phyloP scores from a whole-genome alignment of 78 protist genomes.

The Cavenderia fasciculata region DNA sequence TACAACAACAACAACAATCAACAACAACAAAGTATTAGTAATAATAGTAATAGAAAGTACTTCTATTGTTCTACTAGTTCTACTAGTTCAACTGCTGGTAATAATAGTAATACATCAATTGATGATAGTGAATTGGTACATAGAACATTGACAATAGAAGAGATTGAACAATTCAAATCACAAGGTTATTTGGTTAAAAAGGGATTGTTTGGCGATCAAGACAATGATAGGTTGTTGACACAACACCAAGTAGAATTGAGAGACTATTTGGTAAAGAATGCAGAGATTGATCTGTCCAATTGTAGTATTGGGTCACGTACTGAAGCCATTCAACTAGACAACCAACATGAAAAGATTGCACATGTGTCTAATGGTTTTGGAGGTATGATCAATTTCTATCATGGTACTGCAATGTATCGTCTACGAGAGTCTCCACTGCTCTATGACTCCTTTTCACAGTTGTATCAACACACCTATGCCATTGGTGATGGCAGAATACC shows the following conservation, averaged over 20 bases:
- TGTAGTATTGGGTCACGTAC: slow-evolving; percentile 2
- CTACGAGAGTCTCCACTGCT: slow-evolving; percentile 31
- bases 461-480: slow-evolving; percentile 22
- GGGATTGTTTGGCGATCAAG: not conserved
- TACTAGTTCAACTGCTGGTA: too few relatives aligned
- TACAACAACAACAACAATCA: too few relatives aligned
- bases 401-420: slow-evolving; percentile 34
- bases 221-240: not conserved
- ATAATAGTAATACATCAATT: too few relatives aligned
- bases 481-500: too few relatives aligned
- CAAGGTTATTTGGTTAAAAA: slow-evolving; percentile 44
- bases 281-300: slow-evolving; percentile 11
- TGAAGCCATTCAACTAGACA: not conserved
- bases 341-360: slow-evolving; percentile 11
- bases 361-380: slow-evolving; percentile 62
- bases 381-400: slow-evolving; percentile 71
- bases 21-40: too few relatives aligned
- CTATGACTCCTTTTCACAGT: slow-evolving; percentile 26
- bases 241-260: slow-evolving; percentile 59
- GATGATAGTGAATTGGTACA: too few relatives aligned
- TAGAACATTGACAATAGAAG: too few relatives aligned
- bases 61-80: too few relatives aligned
- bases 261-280: slow-evolving; percentile 30
- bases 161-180: slow-evolving; percentile 7
- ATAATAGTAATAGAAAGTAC: too few relatives aligned